These are phyloP conservation scores for Colletotrichum endophyticum DNA, from an alignment of 2,329 filamentous ascomycete genomes.

Conservation along the genomic window DNA sequence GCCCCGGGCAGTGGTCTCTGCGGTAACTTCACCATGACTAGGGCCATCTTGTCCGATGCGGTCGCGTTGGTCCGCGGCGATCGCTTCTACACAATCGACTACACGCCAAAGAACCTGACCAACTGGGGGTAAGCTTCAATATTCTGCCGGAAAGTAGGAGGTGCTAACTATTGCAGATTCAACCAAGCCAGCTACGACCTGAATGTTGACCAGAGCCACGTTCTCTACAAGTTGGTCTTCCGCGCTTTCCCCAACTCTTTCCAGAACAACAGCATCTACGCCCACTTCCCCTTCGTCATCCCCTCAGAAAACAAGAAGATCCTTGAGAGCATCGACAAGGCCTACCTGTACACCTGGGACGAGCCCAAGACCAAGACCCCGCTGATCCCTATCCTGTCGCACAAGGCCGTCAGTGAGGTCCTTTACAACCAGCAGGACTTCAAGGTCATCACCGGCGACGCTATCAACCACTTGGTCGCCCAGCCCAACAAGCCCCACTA, in stretches of 20 bases:
- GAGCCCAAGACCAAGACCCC: constrained; percentile 49
- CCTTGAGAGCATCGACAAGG: constrained; percentile 58
- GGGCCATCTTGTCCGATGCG: constrained; percentile 66
- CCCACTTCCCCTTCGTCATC: constrained; percentile 55
- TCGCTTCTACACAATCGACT: constrained; percentile 68
- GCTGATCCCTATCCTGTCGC: constrained; percentile 56
- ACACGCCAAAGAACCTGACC: constrained; percentile 64
- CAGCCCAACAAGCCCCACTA: constrained; percentile 36
- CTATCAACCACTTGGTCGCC: constrained; percentile 58
- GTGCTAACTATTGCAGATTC: constrained; percentile 7
- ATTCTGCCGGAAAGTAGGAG: background rate
- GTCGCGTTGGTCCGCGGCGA: constrained; percentile 68
- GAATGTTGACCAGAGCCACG: constrained; percentile 65
- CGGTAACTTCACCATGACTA: constrained; percentile 48
- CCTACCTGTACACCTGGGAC: constrained; percentile 64
- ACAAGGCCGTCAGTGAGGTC: constrained; percentile 56
- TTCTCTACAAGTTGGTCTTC: constrained; percentile 70
- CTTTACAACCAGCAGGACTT: constrained; percentile 59
- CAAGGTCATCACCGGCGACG: constrained; percentile 62
- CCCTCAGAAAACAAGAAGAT: constrained; percentile 61
- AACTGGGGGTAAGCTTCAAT: constrained; percentile 63
- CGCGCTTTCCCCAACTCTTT: constrained; percentile 69
- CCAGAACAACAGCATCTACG: constrained; percentile 67
- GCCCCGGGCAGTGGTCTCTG: constrained; percentile 51
- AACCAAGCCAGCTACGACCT: constrained; percentile 60